Base-by-base conservation (phyloP, 495 filamentous ascomycete genomes). In the Halenospora varia region DNA sequence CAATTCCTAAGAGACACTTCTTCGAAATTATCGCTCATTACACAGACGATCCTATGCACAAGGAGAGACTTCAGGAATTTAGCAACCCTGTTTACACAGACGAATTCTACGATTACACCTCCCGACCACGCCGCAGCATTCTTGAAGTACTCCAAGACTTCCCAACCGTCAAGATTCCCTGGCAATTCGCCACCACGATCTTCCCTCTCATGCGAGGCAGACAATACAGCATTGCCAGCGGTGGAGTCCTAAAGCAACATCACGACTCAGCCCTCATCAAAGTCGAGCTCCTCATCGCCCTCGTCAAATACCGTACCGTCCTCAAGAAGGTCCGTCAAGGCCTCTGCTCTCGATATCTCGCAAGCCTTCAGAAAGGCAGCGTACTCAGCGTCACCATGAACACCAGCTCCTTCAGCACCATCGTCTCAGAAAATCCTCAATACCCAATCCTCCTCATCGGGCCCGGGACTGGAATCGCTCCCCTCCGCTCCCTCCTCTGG, bases 31-130 rank as follows among this genome's bases (percentile, higher is more conserved):
- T 96, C 46, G 80, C 86, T 8, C 82, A 88, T 66, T 90, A 90
- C 52, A 88, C 92, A 3, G 62, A 70, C 0, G 82, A 96, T 69
- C 67, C 73, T 18, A 79, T 79, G 53, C 93, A 97, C 53, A 84
- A 83, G 62, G 89, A 95, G 50, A 84, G 93, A 10, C 80, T 99
- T 0, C 62, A 81, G 1, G 93, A 97, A 61, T 95, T 99, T 60
- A 84, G 84, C 0, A 78, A 86, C 53, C 82, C 88, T 0, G 77
- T 86, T 17, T 88, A 86, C 66, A 78, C 89, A 10, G 91, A 97
- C 62, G 95, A 99, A 59, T 82, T 95, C 17, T 96, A 88, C 74
- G 95, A 99, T 68, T 99, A 97, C 68, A 93, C 92, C 1, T 90
- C 91, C 3, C 87, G 95, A 6, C 93, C 94, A 6, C 85, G 94